phyloP scores from a whole-genome alignment of 1,284 basidiomycete species.

The Sporisorium iseilematis-ciliati region DNA sequence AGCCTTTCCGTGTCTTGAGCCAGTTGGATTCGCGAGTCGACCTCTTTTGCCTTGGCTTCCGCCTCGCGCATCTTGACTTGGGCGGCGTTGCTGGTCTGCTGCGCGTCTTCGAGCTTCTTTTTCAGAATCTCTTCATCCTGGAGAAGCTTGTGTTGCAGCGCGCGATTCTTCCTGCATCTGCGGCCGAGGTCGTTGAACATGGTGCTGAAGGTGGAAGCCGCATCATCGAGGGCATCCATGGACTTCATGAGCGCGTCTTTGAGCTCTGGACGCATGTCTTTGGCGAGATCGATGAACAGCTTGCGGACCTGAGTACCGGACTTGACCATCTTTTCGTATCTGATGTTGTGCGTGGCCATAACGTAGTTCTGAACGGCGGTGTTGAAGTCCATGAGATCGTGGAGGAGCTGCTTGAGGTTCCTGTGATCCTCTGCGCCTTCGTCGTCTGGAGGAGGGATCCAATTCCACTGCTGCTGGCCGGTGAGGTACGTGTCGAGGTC shows the following conservation, averaged over 20 bases:
- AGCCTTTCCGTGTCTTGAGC: background rate
- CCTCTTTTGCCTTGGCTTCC: background rate
- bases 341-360: slow-evolving; percentile 28
- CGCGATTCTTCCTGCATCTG: slow-evolving; percentile 1
- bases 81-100: background rate
- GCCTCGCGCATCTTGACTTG: slow-evolving; percentile 7
- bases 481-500: slow-evolving; percentile 43
- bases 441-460: background rate
- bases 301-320: slow-evolving; percentile 29
- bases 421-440: background rate
- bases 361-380: slow-evolving; percentile 29
- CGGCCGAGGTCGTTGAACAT: slow-evolving; percentile 15
- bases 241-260: slow-evolving; percentile 9
- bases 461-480: slow-evolving; percentile 13
- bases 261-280: background rate
- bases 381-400: slow-evolving; percentile 44
- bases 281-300: slow-evolving; percentile 26
- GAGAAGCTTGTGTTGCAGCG: slow-evolving; percentile 1
- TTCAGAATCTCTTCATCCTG: background rate
- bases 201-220: slow-evolving; percentile 6
- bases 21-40: background rate
- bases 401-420: slow-evolving; percentile 19
- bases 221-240: slow-evolving; percentile 18
- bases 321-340: slow-evolving; percentile 15
- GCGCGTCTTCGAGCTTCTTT: background rate